Evolutionary conservation across 2,329 filamentous ascomycete genomes (phyloP).

Genomic region (Graphilbum sp.): DNA sequence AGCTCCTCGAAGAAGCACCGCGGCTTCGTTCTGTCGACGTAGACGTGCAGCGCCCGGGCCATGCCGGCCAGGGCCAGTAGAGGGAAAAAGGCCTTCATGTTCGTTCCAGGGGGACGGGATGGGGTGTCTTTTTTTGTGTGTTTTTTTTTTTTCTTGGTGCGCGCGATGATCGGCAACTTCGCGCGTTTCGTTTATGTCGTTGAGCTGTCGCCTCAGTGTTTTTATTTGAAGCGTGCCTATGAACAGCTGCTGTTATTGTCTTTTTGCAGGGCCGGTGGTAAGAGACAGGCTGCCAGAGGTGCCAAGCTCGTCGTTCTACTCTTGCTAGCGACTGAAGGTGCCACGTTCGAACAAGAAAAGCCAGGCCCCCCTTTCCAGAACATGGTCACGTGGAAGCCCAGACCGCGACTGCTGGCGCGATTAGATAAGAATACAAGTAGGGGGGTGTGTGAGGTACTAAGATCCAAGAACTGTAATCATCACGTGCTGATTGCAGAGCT

Average conservation of each 20-base stretch:
- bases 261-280: too few species aligned
- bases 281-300: slow-evolving; percentile 26
- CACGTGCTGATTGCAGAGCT: not conserved
- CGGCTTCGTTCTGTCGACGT: slow-evolving; percentile 66
- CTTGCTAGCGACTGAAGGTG: slow-evolving; percentile 25
- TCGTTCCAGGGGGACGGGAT: not conserved
- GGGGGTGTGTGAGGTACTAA: too few species aligned
- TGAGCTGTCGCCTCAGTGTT: too few species aligned
- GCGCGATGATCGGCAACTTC: too few species aligned
- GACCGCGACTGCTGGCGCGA: not conserved
- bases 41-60: slow-evolving; percentile 85
- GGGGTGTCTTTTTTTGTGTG: too few species aligned
- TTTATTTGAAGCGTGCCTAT: too few species aligned
- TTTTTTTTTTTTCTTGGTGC: too few species aligned
- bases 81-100: slow-evolving; percentile 45
- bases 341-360: slow-evolving; percentile 27
- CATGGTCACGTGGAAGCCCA: not conserved
- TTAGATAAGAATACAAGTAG: too few species aligned
- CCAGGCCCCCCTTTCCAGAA: not conserved
- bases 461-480: not conserved
- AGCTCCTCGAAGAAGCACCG: slow-evolving; percentile 99
- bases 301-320: slow-evolving; percentile 40
- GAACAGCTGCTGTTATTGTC: too few species aligned
- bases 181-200: too few species aligned
- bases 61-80: slow-evolving; percentile 48